Evolutionary conservation across 768 basidiomycete species (phyloP).

Genomic region (Collybia mongolica): DNA sequence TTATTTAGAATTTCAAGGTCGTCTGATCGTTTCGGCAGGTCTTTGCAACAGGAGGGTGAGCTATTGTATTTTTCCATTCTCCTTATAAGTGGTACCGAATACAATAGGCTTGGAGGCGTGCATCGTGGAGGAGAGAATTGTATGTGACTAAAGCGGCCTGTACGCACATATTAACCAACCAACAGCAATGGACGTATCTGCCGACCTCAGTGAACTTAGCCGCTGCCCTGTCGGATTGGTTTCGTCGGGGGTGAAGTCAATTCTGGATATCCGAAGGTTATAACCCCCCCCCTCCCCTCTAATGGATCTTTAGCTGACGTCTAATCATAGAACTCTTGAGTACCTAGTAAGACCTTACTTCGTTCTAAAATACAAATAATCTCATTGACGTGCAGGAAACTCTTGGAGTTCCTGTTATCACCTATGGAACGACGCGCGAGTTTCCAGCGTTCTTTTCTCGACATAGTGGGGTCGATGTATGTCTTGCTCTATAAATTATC

Average conservation of each 20-base stretch:
- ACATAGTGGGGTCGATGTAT: constrained; percentile 76
- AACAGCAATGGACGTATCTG: constrained; percentile 91
- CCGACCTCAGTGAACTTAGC: constrained; percentile 87
- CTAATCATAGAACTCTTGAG: constrained; percentile 64
- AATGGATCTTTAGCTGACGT: neutral
- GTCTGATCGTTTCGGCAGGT: constrained; percentile 70
- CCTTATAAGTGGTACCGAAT: neutral
- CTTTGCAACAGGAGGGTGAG: constrained; percentile 91
- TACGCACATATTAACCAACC: neutral
- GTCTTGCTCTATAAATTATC: constrained; percentile 9
- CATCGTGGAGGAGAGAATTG: constrained; percentile 53
- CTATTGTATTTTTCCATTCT: constrained; percentile 2
- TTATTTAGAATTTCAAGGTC: constrained; percentile 5
- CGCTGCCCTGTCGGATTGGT: constrained; percentile 90
- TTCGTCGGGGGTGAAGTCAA: constrained; percentile 93
- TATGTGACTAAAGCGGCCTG: constrained; percentile 17
- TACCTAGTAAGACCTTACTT: constrained; percentile 53
- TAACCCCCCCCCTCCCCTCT: neutral
- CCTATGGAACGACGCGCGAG: constrained; percentile 71
- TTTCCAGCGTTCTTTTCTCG: constrained; percentile 96
- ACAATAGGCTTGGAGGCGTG: constrained; percentile 73
- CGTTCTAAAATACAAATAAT: neutral
- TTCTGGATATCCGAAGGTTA: constrained; percentile 87
- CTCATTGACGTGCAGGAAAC: constrained; percentile 66
- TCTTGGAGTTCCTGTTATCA: constrained; percentile 86